These are phyloP conservation scores for Dothideomycetes sp. DNA, from an alignment of 2,329 filamentous ascomycete genomes.

Conservation along the genomic window DNA sequence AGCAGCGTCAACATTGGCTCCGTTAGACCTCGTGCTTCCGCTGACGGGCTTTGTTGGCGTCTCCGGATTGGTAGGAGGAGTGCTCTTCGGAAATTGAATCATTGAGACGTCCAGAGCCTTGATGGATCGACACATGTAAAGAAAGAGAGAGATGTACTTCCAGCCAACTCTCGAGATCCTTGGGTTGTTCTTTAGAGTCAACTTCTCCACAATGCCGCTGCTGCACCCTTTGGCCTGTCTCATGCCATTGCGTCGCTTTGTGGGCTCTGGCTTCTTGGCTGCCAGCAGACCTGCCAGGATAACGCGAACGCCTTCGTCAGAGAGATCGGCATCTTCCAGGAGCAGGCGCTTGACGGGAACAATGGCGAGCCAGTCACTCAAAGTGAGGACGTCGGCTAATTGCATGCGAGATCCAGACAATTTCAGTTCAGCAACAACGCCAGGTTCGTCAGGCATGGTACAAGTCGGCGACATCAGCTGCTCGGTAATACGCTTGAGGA, in stretches of 20 bases:
- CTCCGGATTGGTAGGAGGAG: conserved; percentile 15
- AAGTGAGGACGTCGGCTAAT: conserved; percentile 69
- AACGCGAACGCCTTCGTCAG: conserved; percentile 75
- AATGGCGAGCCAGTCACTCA: conserved; percentile 88
- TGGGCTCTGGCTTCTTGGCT: conserved; percentile 53
- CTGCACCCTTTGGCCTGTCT: conserved; percentile 25
- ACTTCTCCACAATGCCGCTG: conserved; percentile 72
- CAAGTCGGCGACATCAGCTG: conserved; percentile 68
- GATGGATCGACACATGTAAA: conserved; percentile 80
- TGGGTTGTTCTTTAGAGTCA: conserved; percentile 79
- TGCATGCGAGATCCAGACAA: conserved; percentile 77
- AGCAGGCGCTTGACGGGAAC: conserved; percentile 82
- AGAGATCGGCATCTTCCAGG: conserved; percentile 77
- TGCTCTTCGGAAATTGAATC: conserved; percentile 58
- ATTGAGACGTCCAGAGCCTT: conserved; percentile 80
- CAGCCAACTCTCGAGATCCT: conserved; percentile 80
- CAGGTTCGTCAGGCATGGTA: conserved; percentile 50
- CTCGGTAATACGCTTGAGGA: conserved; percentile 82
- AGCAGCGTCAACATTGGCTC: conserved; percentile 39
- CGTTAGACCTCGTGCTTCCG: conserved; percentile 11
- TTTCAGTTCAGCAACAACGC: conserved; percentile 73
- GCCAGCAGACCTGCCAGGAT: conserved; percentile 78
- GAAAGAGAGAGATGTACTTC: conserved; percentile 80
- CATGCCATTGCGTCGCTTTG: conserved; percentile 11
- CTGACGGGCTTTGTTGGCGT: conserved; percentile 12